Base-by-base conservation (phyloP, 768 basidiomycete species). In the Rossbeevera mucosa region DNA sequence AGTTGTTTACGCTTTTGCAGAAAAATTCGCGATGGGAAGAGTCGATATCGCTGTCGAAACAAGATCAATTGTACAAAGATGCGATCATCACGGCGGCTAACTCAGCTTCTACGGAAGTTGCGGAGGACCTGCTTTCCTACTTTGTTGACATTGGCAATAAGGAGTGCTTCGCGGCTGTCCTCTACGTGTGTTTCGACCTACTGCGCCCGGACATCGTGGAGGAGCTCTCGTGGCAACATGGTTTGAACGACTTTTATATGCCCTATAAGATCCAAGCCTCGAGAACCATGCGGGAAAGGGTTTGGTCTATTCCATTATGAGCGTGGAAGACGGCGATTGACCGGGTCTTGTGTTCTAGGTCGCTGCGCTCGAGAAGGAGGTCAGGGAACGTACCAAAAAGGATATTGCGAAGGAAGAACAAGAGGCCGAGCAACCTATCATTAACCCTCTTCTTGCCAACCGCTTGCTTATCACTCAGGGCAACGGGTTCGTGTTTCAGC, bases 61-160 rank as follows among this genome's bases (percentile, higher is more conserved):
- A 91, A 62, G 96, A 99, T 73, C 90, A 97, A 63, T 75, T 98
- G 26, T 98, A 91, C 84, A 95, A 92, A 68, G 96, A 99, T 65
- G 89, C 94, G 5, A 92, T 98, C 76, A 66, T 93, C 64, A 98
- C 95, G 1, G 91, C 94, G 14, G 87, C 94, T 0, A 74, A 78
- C n/a, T 96, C 94, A 2, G 76, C 64, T 28, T 85, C 82, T n/a
- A 87, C 80, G 2, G 91, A 96, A 51, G 88, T 98, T 28, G 90
- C 94, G 4, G 95, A 99, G 70, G 96, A 98, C 47, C 78, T 98
- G 16, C 76, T 98, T 22, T 86, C 87, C 4, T 98, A 98, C 76
- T 99, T 98, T 66, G 94, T 96, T 52, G 91, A 93, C 71, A 97
- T 99, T 58, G 96, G 96, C 29, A 95, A 95, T 80, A 94, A 94